Evolutionary conservation across 2,329 filamentous ascomycete species (phyloP).

Genomic region (Neoarthrinium moseri): DNA sequence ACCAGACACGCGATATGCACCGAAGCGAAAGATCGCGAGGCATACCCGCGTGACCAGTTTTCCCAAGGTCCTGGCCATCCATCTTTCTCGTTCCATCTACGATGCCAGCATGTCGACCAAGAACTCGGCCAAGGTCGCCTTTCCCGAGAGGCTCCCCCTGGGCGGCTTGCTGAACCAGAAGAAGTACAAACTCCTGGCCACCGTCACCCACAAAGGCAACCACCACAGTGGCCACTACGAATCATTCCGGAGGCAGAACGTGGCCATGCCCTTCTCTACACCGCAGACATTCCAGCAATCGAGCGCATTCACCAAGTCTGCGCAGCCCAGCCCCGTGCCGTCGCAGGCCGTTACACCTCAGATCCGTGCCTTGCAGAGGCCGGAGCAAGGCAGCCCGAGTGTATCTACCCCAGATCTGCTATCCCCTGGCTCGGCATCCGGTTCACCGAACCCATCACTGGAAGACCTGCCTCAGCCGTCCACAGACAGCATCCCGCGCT

Average conservation of each 20-base stretch:
- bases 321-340: constrained; percentile 39
- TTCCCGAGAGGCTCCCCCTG: constrained; percentile 81
- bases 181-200: constrained; percentile 79
- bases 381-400: constrained; percentile 38
- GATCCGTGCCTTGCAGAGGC: constrained; percentile 33
- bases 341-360: constrained; percentile 44
- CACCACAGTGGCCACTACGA: constrained; percentile 98
- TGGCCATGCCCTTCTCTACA: constrained; percentile 78
- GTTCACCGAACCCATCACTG: constrained; percentile 36
- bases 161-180: constrained; percentile 76
- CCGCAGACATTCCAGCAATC: constrained; percentile 75
- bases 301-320: constrained; percentile 67
- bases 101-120: constrained; percentile 79
- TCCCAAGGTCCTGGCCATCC: constrained; percentile 86
- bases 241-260: constrained; percentile 84
- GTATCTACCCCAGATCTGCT: constrained; percentile 48
- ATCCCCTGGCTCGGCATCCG: constrained; percentile 34
- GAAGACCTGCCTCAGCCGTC: constrained; percentile 22
- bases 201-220: constrained; percentile 92
- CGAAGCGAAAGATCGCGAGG: constrained; percentile 80
- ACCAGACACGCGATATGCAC: constrained; percentile 71
- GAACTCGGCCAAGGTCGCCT: constrained; percentile 90
- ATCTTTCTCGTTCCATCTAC: constrained; percentile 91
- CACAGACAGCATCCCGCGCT: constrained; percentile 17
- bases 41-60: constrained; percentile 85